phyloP scores from a whole-genome alignment of 2,329 filamentous ascomycete genomes.

The Zarea fungicola region DNA sequence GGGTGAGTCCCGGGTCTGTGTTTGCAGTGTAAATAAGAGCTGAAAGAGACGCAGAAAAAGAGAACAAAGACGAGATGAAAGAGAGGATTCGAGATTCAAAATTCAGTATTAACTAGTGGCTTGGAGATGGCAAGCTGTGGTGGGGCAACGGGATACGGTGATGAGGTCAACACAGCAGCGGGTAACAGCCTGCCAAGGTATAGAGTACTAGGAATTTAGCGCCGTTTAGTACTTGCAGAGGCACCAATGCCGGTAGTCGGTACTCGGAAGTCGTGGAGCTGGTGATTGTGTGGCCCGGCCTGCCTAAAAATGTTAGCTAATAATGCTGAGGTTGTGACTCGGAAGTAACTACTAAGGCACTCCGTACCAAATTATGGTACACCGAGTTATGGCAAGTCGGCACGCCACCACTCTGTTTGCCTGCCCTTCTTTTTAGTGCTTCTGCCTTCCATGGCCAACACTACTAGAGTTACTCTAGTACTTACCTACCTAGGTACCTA shows the following conservation, averaged over 20 bases:
- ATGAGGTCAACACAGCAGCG: background rate
- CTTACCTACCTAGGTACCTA: too few relatives aligned
- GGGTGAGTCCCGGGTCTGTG: background rate
- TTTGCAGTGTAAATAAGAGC: background rate
- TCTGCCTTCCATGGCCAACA: background rate
- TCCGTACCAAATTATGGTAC: too few relatives aligned
- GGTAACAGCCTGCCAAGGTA: too few relatives aligned
- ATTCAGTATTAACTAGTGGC: background rate
- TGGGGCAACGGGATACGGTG: constrained; percentile 7
- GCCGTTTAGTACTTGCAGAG: too few relatives aligned
- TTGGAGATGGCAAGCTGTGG: constrained; percentile 4
- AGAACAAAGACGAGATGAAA: too few relatives aligned
- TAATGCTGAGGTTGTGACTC: too few relatives aligned
- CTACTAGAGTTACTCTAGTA: too few relatives aligned
- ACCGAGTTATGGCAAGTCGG: background rate
- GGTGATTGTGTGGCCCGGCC: background rate
- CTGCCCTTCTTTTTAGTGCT: constrained; percentile 2
- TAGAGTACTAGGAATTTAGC: too few relatives aligned
- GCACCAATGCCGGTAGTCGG: too few relatives aligned
- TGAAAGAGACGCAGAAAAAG: background rate
- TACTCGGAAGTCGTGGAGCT: too few relatives aligned
- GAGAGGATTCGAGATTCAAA: too few relatives aligned
- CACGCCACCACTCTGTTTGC: background rate
- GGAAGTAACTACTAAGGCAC: too few relatives aligned
- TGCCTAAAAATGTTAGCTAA: background rate